Evolutionary conservation across 164 flowering plant genomes (phyloP).

Genomic region (Akebia trifoliata): DNA sequence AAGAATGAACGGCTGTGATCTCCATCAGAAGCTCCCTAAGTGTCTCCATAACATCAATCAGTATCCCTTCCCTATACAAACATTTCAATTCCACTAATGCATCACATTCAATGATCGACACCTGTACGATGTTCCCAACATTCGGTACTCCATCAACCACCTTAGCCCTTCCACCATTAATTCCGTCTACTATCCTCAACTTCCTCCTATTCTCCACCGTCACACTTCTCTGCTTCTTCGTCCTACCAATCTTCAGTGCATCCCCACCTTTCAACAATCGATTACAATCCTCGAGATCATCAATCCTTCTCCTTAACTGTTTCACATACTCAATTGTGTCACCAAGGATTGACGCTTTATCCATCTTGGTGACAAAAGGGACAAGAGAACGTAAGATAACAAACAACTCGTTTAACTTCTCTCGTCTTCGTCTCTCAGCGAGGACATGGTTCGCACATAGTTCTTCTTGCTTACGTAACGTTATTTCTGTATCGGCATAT

Average conservation of each 20-base stretch:
- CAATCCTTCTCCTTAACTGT: conserved; percentile 62
- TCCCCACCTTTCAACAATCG: conserved; percentile 22
- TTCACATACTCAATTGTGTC: conserved; percentile 96
- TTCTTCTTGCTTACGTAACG: conserved; percentile 52
- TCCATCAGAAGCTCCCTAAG: conserved; percentile 65
- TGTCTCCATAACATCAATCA: conserved; percentile 69
- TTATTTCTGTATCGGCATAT: conserved; percentile 16
- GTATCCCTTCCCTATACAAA: conserved; percentile 56
- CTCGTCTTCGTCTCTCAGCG: conserved; percentile 75
- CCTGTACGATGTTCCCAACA: conserved; percentile 41
- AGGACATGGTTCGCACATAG: conserved; percentile 71
- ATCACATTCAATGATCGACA: conserved; percentile 86
- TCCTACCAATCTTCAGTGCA: too few relatives aligned
- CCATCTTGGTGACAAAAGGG: conserved; percentile 91
- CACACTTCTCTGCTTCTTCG: too few relatives aligned
- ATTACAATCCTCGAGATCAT: conserved; percentile 70
- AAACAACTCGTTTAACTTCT: conserved; percentile 74
- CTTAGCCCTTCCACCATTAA: conserved; percentile 34
- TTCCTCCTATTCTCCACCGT: conserved; percentile 68
- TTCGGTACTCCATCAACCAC: conserved; percentile 27
- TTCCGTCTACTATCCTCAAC: conserved; percentile 49
- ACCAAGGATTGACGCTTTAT: conserved; percentile 90
- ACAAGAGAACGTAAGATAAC: conserved; percentile 60
- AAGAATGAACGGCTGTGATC: conserved; percentile 60
- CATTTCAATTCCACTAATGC: conserved; percentile 84